Conservation (phyloP, 163 green algal species). For the Trebouxia gelatinosa region DNA sequence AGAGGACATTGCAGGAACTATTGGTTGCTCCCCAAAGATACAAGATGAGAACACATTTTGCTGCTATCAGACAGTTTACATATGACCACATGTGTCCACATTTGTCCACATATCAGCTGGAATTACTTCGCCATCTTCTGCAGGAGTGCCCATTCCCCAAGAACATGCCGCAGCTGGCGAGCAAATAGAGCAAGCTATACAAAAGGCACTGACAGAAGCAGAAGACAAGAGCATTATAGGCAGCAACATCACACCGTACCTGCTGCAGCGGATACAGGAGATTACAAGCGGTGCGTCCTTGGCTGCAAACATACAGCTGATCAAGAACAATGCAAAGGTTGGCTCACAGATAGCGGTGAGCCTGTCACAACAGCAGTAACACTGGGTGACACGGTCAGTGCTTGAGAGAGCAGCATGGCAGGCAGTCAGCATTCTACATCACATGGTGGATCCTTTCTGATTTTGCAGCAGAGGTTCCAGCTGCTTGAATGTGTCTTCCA, state of each 20-base stretch:
- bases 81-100: too few species aligned
- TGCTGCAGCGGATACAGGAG: constrained; percentile 83
- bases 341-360: constrained; percentile 69
- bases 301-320: constrained; percentile 86
- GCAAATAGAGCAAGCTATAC: constrained; percentile 68
- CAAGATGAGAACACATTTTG: too few species aligned
- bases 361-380: not conserved
- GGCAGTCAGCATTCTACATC: too few species aligned
- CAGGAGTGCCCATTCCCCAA: constrained; percentile 85
- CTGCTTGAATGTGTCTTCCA: too few species aligned
- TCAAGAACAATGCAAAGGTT: constrained; percentile 95
- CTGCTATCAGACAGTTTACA: too few species aligned
- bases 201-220: constrained; percentile 68
- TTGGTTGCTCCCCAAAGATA: too few species aligned
- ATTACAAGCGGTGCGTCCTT: constrained; percentile 85
- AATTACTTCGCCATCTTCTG: not conserved
- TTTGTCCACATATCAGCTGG: too few species aligned
- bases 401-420: too few species aligned
- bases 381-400: not conserved
- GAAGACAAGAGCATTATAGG: constrained; percentile 43
- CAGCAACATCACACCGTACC: constrained; percentile 84
- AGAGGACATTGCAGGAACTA: too few species aligned
- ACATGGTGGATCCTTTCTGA: too few species aligned
- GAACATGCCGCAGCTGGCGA: constrained; percentile 65
- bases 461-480: too few species aligned